Evolutionary conservation across 768 basidiomycete genomes (phyloP).

Genomic region (Russula olivacea): DNA sequence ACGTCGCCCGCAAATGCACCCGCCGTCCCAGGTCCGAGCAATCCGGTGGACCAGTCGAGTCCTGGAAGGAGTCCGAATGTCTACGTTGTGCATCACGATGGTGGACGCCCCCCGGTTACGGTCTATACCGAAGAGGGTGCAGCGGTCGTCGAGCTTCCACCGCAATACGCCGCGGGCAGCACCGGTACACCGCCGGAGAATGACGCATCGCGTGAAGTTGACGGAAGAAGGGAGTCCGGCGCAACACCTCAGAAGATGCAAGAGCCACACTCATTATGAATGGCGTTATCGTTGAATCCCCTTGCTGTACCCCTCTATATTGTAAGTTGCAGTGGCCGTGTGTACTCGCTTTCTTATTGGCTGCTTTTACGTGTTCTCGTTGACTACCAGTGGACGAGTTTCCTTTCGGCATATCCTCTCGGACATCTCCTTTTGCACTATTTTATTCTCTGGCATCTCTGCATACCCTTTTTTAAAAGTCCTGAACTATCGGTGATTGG

Average conservation of each 20-base stretch:
- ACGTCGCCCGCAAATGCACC: not conserved
- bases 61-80: constrained; percentile 32
- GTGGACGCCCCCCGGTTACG: constrained; percentile 51
- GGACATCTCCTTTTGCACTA: no score
- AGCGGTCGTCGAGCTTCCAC: constrained; percentile 55
- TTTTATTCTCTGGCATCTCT: no score
- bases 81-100: constrained; percentile 58
- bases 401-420: no score
- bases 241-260: constrained; percentile 11
- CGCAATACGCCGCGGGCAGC: constrained; percentile 36
- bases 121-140: constrained; percentile 51
- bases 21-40: not conserved
- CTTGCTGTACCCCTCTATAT: not conserved
- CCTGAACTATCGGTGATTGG: no score
- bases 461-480: no score
- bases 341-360: no score
- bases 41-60: not conserved
- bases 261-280: not conserved
- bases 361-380: no score
- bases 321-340: no score
- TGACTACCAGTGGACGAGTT: no score
- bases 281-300: not conserved
- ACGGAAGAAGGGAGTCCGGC: not conserved
- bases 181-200: not conserved
- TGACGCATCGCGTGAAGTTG: not conserved